Conservation (phyloP, 2,329 filamentous ascomycete species). For the Daldinia sp. region DNA sequence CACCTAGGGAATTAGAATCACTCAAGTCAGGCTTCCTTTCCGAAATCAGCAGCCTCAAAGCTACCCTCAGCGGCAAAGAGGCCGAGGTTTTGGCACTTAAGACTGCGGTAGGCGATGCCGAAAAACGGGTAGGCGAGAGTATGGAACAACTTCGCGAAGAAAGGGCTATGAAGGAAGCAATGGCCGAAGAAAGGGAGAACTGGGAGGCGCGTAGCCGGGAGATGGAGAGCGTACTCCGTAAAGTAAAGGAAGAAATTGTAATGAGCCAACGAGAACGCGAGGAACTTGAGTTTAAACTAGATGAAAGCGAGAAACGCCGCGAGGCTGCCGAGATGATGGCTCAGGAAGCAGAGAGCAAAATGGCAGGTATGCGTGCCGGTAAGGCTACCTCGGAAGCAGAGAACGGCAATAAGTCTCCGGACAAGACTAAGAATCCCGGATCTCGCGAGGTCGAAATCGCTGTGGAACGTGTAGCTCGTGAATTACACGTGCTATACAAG, state of each 20-base stretch:
- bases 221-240: conserved; percentile 81
- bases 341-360: conserved; percentile 77
- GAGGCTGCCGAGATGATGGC: conserved; percentile 79
- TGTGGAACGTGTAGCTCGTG: conserved; percentile 90
- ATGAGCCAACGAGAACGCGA: conserved; percentile 82
- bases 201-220: conserved; percentile 89
- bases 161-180: conserved; percentile 71
- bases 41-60: conserved; percentile 93
- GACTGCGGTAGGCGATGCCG: conserved; percentile 85
- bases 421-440: conserved; percentile 49
- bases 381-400: conserved; percentile 55
- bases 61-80: conserved; percentile 90
- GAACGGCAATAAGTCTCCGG: conserved; percentile 47
- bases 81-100: conserved; percentile 90
- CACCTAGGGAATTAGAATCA: conserved; percentile 89
- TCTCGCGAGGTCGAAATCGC: conserved; percentile 79
- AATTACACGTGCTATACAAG: conserved; percentile 93
- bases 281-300: conserved; percentile 75
- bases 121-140: conserved; percentile 87
- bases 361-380: conserved; percentile 75
- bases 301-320: conserved; percentile 77
- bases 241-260: conserved; percentile 83
- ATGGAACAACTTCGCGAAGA: conserved; percentile 86
- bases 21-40: conserved; percentile 91
- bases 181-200: conserved; percentile 77